These are phyloP conservation scores for Plasmodium inui DNA, from an alignment of 169 alveolate genomes.

Conservation along the genomic window DNA sequence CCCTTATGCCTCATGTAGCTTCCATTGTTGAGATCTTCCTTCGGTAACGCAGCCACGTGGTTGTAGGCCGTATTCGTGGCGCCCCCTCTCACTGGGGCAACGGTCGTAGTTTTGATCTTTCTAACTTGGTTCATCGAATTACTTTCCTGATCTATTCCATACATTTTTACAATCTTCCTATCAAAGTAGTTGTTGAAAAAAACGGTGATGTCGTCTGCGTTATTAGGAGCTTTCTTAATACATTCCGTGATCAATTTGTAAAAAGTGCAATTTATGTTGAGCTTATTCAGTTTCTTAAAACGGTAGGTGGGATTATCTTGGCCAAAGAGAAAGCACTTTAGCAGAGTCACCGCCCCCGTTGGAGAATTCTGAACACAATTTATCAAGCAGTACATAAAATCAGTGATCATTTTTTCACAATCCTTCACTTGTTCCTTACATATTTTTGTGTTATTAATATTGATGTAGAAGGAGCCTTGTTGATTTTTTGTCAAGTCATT, in stretches of 20 bases:
- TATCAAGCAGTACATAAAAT: slow-evolving; percentile 53
- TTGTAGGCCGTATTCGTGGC: background rate
- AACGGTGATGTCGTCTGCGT: slow-evolving; percentile 65
- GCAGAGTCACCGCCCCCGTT: slow-evolving; percentile 62
- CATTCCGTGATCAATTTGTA: slow-evolving; percentile 66
- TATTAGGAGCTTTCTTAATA: slow-evolving; percentile 64
- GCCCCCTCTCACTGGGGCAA: background rate
- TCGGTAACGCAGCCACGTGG: background rate
- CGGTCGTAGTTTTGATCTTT: background rate
- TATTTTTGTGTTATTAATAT: slow-evolving; percentile 44
- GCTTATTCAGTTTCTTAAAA: slow-evolving; percentile 44
- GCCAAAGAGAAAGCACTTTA: slow-evolving; percentile 66
- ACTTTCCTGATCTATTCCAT: background rate
- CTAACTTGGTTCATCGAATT: background rate
- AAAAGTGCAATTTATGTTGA: slow-evolving; percentile 53
- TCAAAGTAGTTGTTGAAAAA: slow-evolving; percentile 57
- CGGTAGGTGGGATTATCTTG: slow-evolving; percentile 74
- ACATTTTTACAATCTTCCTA: background rate
- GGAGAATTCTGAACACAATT: slow-evolving; percentile 72
- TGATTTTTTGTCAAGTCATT: slow-evolving; percentile 61
- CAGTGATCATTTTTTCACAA: slow-evolving; percentile 63
- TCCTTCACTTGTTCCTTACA: slow-evolving; percentile 39
- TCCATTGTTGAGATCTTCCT: background rate
- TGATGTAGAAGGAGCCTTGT: slow-evolving; percentile 45
- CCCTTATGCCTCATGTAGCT: slow-evolving; percentile 8